Percentiles rank a stretch among this genome's conserved stretches.
These are phyloP conservation scores for Oryza officinalis DNA, from an alignment of 176 grass and related monocot species.

Conservation along the genomic window DNA sequence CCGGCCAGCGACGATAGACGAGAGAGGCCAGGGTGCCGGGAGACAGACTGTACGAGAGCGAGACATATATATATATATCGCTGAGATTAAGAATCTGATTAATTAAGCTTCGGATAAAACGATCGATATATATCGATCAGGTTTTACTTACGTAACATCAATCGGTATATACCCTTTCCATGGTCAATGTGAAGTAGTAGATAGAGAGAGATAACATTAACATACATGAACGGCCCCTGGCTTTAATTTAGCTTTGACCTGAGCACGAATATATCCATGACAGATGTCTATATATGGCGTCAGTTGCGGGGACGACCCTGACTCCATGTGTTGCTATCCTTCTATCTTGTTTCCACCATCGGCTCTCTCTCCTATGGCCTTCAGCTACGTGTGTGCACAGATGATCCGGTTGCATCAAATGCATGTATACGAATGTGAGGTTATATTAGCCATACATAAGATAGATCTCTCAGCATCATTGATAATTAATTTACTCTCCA, in stretches of 20 bases:
- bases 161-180: neutral
- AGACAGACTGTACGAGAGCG: neutral
- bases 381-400: no score
- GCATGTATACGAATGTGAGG: neutral
- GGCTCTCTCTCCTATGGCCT: no score
- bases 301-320: neutral
- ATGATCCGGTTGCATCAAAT: neutral
- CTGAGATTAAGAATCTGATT: neutral
- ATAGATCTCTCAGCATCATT: no score
- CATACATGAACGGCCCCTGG: neutral
- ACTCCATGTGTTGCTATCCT: neutral
- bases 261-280: neutral
- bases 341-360: neutral
- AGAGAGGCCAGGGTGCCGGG: neutral
- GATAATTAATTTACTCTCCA: no score
- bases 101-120: neutral
- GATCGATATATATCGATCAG: no score
- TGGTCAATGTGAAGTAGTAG: neutral
- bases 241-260: neutral
- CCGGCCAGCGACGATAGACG: slow-evolving; percentile 13
- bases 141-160: neutral
- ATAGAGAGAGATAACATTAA: neutral
- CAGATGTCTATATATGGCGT: neutral
- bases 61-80: no score
- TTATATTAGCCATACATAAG: neutral